Evolutionary conservation across 768 basidiomycete species (phyloP).

Genomic region (Galerina marginata): DNA sequence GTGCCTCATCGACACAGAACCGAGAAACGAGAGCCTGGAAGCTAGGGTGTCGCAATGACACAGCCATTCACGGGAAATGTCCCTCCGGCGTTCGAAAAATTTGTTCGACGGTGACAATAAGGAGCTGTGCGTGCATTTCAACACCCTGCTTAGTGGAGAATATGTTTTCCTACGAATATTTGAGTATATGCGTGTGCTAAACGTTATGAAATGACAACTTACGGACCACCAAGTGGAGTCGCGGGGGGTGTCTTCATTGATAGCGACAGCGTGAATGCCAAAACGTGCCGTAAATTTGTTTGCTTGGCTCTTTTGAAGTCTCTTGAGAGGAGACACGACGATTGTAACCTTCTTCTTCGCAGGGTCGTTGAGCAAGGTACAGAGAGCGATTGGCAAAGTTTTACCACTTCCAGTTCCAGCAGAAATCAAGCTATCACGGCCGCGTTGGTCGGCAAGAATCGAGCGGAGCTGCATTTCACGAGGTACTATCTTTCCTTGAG

Average conservation of each 20-base stretch:
- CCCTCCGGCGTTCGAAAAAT: conserved; percentile 23
- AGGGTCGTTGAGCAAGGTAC: conserved; percentile 23
- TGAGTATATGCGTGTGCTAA: too few species aligned
- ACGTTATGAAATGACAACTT: too few species aligned
- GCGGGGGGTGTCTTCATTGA: conserved; percentile 25
- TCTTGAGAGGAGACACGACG: neutral
- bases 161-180: too few species aligned
- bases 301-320: conserved; percentile 4
- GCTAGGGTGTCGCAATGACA: neutral
- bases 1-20: conserved; percentile 29
- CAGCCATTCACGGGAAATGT: conserved; percentile 9
- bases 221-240: conserved; percentile 16
- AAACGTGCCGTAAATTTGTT: conserved; percentile 16
- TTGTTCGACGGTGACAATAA: conserved; percentile 25
- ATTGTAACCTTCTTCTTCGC: neutral
- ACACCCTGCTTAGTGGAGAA: too few species aligned
- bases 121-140: too few species aligned
- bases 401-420: conserved; percentile 35
- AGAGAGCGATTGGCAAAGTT: conserved; percentile 32
- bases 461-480: conserved; percentile 25
- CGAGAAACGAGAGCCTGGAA: conserved; percentile 8
- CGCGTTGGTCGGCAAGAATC: conserved; percentile 20
- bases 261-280: conserved; percentile 15
- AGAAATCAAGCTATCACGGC: conserved; percentile 23
- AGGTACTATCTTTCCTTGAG: too few species aligned